Evolutionary conservation across 768 basidiomycete genomes (phyloP).

Genomic region (Zangia roseola): DNA sequence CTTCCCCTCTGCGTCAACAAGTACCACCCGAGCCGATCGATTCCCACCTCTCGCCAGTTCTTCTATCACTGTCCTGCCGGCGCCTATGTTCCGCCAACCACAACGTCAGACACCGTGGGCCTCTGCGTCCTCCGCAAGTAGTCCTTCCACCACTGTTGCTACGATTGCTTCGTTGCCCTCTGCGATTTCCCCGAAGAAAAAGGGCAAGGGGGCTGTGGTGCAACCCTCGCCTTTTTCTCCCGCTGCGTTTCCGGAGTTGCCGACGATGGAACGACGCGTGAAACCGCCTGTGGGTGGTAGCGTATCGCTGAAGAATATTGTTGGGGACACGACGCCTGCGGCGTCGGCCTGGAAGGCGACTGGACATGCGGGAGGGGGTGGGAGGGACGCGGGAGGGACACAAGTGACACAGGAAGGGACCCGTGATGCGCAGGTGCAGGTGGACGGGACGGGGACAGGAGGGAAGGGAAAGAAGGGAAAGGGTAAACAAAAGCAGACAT

Average conservation of each 20-base stretch:
- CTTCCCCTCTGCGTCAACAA: constrained; percentile 30
- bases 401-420: not conserved
- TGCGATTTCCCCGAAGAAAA: constrained; percentile 12
- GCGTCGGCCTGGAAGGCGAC: constrained; percentile 32
- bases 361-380: not conserved
- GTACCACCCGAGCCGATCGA: constrained; percentile 12
- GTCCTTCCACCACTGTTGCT: not conserved
- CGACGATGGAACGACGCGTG: constrained; percentile 40
- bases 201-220: not conserved
- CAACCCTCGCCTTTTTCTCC: constrained; percentile 44
- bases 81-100: constrained; percentile 37
- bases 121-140: constrained; percentile 21
- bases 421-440: constrained; percentile 1
- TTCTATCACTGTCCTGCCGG: not conserved
- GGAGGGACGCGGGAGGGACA: not conserved
- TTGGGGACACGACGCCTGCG: constrained; percentile 30
- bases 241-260: constrained; percentile 70
- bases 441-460: constrained; percentile 3
- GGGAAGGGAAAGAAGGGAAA: constrained; percentile 73
- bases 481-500: constrained; percentile 80
- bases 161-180: not conserved
- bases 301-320: constrained; percentile 63
- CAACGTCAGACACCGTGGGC: constrained; percentile 66
- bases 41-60: constrained; percentile 32
- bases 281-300: constrained; percentile 59